These are phyloP conservation scores for Colletotrichum sublineola DNA, from an alignment of 2,329 filamentous ascomycete genomes.

Conservation along the genomic window DNA sequence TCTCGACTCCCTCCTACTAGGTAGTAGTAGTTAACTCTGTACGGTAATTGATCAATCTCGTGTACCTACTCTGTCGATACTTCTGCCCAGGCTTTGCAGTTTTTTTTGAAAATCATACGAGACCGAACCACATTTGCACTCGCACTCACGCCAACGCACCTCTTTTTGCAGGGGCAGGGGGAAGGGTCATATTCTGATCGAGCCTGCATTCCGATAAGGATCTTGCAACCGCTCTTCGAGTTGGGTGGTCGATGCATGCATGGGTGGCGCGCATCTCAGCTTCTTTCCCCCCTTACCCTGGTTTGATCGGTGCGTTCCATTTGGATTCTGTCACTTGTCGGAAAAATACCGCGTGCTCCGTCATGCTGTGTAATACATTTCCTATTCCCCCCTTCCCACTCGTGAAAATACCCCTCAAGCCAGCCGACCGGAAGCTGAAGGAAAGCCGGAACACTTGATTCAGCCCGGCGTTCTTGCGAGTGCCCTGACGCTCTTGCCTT, in stretches of 20 bases:
- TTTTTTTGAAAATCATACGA: background rate
- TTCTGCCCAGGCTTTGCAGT: background rate
- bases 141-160: background rate
- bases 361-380: slow-evolving; percentile 10
- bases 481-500: background rate
- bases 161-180: background rate
- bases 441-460: slow-evolving; percentile 1
- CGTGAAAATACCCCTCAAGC: background rate
- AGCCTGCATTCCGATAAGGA: slow-evolving; percentile 5
- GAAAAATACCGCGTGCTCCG: slow-evolving; percentile 9
- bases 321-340: slow-evolving; percentile 15
- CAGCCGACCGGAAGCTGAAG: background rate
- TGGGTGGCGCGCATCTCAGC: slow-evolving; percentile 3
- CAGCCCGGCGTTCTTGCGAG: background rate
- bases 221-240: slow-evolving; percentile 15
- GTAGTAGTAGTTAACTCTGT: too few relatives aligned
- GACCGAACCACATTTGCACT: background rate
- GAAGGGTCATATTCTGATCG: background rate
- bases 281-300: background rate
- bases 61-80: background rate
- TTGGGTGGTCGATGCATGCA: background rate
- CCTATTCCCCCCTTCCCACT: background rate
- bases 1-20: background rate
- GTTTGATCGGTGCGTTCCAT: slow-evolving; percentile 29
- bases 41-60: too few relatives aligned